Evolutionary conservation across 106 monocot genomes (phyloP), one percentile per base, ranked within the genome.

Genomic region (Alisma plantagoaquatica): DNA sequence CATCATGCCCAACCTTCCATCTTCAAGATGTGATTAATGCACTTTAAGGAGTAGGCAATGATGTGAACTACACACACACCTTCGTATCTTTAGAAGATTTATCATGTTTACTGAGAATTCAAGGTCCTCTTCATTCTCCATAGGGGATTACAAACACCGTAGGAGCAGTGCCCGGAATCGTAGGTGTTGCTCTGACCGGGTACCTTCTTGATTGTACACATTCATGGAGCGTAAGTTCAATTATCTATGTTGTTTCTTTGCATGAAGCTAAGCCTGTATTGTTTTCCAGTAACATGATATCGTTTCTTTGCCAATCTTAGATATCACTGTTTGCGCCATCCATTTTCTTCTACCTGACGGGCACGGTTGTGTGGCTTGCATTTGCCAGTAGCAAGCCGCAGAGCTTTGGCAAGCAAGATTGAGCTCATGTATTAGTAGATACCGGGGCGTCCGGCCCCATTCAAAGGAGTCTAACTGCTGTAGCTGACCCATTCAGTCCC

Each of bases 101-200:
- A n/a, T n/a, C n/a, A n/a, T n/a, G n/a, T n/a, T n/a, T n/a, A n/a
- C n/a, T n/a, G n/a, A n/a, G n/a, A n/a, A n/a, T n/a, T n/a, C n/a
- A n/a, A n/a, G n/a, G n/a, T n/a, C n/a, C n/a, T n/a, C n/a, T n/a
- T n/a, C n/a, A n/a, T n/a, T n/a, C n/a, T n/a, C n/a, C n/a, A n/a
- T n/a, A 98, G 96, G 96, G 96, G 41, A 89, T 89, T 38, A 98
- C 96, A 26, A 98, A 89, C 61, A 89, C 89, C 20, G 70, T 89
- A 24, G 96, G 96, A 12, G 96, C 96, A 3, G 66, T 98, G 48
- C 96, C 96, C 33, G 96, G 96, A 68, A 98, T 98, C 22, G 53
- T 98, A 21, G 96, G 96, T 26, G 89, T 98, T 51, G 67, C 81
- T 11, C 76, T 98, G 6, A 85, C 81, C 25, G 96, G 96, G 14